Percentiles rank a stretch among this genome's conserved stretches.
Conservation (phyloP, 106 monocot genomes). For the Gastrodia elata region DNA sequence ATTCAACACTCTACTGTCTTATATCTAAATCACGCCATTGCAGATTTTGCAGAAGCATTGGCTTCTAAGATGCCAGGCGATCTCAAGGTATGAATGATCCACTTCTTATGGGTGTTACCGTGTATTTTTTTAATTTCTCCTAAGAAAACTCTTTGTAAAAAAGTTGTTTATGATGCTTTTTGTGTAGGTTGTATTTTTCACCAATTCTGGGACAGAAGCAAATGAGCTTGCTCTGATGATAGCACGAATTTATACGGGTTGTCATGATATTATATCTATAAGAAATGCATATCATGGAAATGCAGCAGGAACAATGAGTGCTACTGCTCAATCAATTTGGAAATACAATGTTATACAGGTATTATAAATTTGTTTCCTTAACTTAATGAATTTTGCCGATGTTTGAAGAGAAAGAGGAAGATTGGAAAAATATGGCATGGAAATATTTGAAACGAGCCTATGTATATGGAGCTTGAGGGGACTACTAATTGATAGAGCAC, state of each 20-base stretch:
- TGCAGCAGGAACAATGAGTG: conserved; percentile 89
- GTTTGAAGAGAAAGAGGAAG: too few relatives aligned
- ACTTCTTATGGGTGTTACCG: background rate
- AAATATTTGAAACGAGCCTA: too few relatives aligned
- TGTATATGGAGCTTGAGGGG: too few relatives aligned
- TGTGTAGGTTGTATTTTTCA: conserved; percentile 84
- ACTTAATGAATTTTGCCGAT: too few relatives aligned
- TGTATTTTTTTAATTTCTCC: background rate
- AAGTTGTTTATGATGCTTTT: background rate
- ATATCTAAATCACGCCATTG: conserved; percentile 77
- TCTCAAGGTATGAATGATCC: conserved; percentile 51
- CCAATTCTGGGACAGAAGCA: conserved; percentile 95
- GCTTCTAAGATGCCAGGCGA: conserved; percentile 78
- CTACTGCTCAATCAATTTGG: conserved; percentile 82
- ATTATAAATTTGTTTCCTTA: background rate
- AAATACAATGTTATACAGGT: conserved; percentile 93
- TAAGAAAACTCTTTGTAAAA: background rate
- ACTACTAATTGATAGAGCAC: too few relatives aligned
- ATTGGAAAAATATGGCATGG: too few relatives aligned
- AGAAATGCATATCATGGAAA: conserved; percentile 98
- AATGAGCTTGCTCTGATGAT: conserved; percentile 96
- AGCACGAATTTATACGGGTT: conserved; percentile 75
- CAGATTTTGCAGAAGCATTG: conserved; percentile 85
- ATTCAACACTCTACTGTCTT: conserved; percentile 85
- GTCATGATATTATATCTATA: conserved; percentile 79